Percentiles rank a stretch among this genome's conserved stretches.
Conservation (phyloP, 148 eudicot species). For the Persicaria tinctoria region DNA sequence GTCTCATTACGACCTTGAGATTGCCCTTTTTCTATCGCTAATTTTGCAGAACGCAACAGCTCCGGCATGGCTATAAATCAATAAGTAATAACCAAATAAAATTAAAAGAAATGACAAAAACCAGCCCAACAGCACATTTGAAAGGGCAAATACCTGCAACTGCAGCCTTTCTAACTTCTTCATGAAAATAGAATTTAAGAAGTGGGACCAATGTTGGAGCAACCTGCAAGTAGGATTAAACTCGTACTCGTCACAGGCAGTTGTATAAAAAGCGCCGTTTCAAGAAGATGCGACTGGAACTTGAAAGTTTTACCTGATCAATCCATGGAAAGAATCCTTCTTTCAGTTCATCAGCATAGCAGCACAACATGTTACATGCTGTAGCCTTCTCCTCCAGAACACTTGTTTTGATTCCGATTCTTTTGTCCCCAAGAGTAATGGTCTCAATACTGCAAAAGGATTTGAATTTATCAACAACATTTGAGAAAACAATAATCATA, state of each 20-base stretch:
- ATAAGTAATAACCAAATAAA: not conserved
- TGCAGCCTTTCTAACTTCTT: slow-evolving; percentile 43
- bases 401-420: slow-evolving; percentile 39
- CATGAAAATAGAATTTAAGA: slow-evolving; percentile 43
- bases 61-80: slow-evolving; percentile 33
- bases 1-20: slow-evolving; percentile 37
- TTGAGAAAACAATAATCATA: not conserved
- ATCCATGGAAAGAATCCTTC: slow-evolving; percentile 44
- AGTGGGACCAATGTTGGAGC: slow-evolving; percentile 45
- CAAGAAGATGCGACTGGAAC: not conserved
- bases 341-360: slow-evolving; percentile 45
- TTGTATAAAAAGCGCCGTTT: not conserved
- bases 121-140: slow-evolving; percentile 8
- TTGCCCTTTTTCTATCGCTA: slow-evolving; percentile 37
- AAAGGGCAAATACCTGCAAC: slow-evolving; percentile 31
- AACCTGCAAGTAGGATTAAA: slow-evolving; percentile 21
- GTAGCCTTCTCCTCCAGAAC: slow-evolving; percentile 45
- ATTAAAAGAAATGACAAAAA: slow-evolving; percentile 5
- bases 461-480: not conserved
- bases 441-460: slow-evolving; percentile 33
- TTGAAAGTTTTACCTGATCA: slow-evolving; percentile 27
- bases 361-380: slow-evolving; percentile 44
- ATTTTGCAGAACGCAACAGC: slow-evolving; percentile 36
- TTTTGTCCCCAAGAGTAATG: slow-evolving; percentile 31
- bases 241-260: not conserved